These are phyloP conservation scores for Naegleria fowleri DNA, from an alignment of 208 protist species.

Conservation along the genomic window DNA sequence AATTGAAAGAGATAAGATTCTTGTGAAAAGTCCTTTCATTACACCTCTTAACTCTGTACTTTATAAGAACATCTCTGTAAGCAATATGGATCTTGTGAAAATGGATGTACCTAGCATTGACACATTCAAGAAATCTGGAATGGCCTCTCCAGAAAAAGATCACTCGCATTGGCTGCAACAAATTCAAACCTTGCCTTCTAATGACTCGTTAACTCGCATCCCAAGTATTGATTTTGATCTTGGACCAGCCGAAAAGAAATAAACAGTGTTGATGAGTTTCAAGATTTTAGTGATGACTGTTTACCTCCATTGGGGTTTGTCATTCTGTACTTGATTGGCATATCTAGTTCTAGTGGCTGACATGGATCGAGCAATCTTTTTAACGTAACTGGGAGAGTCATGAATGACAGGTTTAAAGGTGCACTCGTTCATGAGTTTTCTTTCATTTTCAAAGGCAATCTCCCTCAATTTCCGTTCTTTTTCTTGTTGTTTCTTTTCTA, in stretches of 20 bases:
- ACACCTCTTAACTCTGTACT: background rate
- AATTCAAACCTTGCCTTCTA: background rate
- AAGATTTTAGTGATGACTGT: background rate
- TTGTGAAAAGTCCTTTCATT: background rate
- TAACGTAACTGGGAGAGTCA: constrained; percentile 29
- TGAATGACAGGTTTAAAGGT: constrained; percentile 29
- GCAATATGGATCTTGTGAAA: background rate
- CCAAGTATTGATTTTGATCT: background rate
- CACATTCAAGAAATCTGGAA: background rate
- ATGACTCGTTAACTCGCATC: background rate
- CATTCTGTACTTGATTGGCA: background rate
- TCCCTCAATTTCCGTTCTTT: background rate
- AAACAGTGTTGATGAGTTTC: background rate
- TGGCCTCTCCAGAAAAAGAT: background rate
- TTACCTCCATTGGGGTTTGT: background rate
- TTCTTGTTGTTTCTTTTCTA: background rate
- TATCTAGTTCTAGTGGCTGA: background rate
- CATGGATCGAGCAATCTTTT: constrained; percentile 26
- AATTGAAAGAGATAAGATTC: background rate
- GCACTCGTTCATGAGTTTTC: constrained; percentile 11
- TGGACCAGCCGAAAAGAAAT: background rate
- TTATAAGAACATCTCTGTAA: background rate
- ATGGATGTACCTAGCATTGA: background rate
- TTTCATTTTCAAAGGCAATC: background rate
- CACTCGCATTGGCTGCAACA: background rate